A percentile compares a stretch with the other conserved stretches of the same genome.
These are phyloP conservation scores for Ceratobasidium papillatum DNA, from an alignment of 1,284 basidiomycete species.

Conservation along the genomic window DNA sequence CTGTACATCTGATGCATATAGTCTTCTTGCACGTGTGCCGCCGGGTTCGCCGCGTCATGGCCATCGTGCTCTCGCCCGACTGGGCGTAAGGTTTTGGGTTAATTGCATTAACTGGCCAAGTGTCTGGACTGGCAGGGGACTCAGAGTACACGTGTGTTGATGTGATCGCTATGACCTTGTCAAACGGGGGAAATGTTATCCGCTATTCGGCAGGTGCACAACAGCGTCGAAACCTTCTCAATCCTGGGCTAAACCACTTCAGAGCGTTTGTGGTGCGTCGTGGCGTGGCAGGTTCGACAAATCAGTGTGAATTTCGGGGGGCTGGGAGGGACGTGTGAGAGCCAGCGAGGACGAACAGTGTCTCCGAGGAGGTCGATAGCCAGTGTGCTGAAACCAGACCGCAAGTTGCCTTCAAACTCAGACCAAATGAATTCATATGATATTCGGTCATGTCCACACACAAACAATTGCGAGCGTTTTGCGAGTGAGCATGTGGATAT, in stretches of 20 bases:
- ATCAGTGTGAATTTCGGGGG: conserved; percentile 5
- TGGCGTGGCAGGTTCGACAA: not conserved
- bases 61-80: not conserved
- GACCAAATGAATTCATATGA: not conserved
- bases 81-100: not conserved
- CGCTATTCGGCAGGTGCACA: not conserved
- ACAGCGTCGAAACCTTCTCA: not conserved
- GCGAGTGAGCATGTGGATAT: too few relatives aligned
- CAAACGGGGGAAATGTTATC: not conserved
- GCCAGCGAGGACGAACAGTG: not conserved
- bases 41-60: not conserved
- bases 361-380: not conserved
- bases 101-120: not conserved
- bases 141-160: not conserved
- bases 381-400: not conserved
- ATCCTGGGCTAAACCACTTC: conserved; percentile 2
- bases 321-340: not conserved
- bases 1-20: not conserved
- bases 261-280: not conserved
- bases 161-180: not conserved
- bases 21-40: not conserved
- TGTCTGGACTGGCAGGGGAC: not conserved
- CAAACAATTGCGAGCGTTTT: not conserved
- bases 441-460: not conserved
- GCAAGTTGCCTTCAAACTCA: not conserved